Base-by-base conservation (phyloP, 2,329 filamentous ascomycete genomes). In the Canariomyces notabilis region DNA sequence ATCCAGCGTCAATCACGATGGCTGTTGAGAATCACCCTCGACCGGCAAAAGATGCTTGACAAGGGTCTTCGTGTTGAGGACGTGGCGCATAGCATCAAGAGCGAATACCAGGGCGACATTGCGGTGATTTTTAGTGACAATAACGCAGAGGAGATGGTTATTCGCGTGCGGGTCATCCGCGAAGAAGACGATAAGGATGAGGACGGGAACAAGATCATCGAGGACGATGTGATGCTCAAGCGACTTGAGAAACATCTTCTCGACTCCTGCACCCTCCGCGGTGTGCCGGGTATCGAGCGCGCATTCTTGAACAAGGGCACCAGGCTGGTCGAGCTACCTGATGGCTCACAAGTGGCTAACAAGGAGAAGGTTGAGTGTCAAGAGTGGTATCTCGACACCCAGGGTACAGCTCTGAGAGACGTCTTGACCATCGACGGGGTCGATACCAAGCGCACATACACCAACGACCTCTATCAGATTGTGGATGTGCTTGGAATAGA, bases 121-220 rank as follows among this genome's bases (percentile, higher is more conserved):
- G 89, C 89, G 12, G 83, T 98, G 56, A 90, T 98, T 50, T 95
- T 95, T 75, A 95, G 89, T 68, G 93, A 98, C 67, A 93, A 96
- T 74, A 98, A 98, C 66, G 90, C 91, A 8, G 90, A 96, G 55
- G 83, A 94, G 64, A 89, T 94, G 65, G 85, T 97, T 37, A 89
- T 98, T 58, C 93, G 93, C 64, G 85, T 96, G 55, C 87, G 93
- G 54, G 85, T 90, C 59, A 81, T 94, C 51, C 72, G 75, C 23
- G 74, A 80, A 51, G 77, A 80, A 39, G 83, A 85, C 39, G 80
- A 83, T 37, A 85, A 88, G 62, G 85, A 87, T 11, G 87, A 91
- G 8, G 83, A 85, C 31, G 67, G 67, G 9, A 71, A 73, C 19
- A 72, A 72, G 52, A 66, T 68, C 23, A 80, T 87, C 46, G 87